Percentiles rank a stretch among this genome's conserved stretches.
These are phyloP conservation scores for Hyaloperonospora arabidopsidis DNA, from an alignment of 352 stramenopile species.

Conservation along the genomic window DNA sequence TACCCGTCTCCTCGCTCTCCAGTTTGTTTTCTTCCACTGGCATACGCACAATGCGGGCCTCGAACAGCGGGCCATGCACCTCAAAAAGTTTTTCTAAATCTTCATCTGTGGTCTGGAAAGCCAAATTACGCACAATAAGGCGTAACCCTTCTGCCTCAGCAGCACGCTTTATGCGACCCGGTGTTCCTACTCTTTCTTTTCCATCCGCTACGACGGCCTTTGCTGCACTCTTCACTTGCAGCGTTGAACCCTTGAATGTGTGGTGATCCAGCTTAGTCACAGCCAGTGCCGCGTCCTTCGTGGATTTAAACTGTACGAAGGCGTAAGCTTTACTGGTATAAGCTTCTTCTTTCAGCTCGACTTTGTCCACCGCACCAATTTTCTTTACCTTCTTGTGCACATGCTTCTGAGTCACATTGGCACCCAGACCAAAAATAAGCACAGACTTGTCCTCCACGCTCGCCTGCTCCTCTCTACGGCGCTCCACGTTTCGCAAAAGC, in stretches of 20 bases:
- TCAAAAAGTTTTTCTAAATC: constrained; percentile 70
- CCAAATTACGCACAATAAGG: constrained; percentile 79
- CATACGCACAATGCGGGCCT: constrained; percentile 69
- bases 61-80: constrained; percentile 53
- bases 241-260: constrained; percentile 71
- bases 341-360: constrained; percentile 54
- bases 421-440: constrained; percentile 60
- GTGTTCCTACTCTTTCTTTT: constrained; percentile 12
- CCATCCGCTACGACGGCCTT: constrained; percentile 26
- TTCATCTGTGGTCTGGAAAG: constrained; percentile 67
- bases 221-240: constrained; percentile 49
- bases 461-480: constrained; percentile 50
- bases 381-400: constrained; percentile 79
- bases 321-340: constrained; percentile 55
- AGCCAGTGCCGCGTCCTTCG: constrained; percentile 41
- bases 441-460: constrained; percentile 57
- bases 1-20: constrained; percentile 18
- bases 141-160: constrained; percentile 49
- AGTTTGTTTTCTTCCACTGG: constrained; percentile 44
- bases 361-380: constrained; percentile 40
- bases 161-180: constrained; percentile 26
- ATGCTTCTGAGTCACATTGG: constrained; percentile 68
- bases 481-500: constrained; percentile 61
- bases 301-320: constrained; percentile 52
- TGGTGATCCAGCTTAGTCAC: constrained; percentile 75